Evolutionary conservation across 371 early-diverging fungal genomes (phyloP), one percentile per base, ranked within the genome.

Genomic region (Dinochytrium kinnereticum): DNA sequence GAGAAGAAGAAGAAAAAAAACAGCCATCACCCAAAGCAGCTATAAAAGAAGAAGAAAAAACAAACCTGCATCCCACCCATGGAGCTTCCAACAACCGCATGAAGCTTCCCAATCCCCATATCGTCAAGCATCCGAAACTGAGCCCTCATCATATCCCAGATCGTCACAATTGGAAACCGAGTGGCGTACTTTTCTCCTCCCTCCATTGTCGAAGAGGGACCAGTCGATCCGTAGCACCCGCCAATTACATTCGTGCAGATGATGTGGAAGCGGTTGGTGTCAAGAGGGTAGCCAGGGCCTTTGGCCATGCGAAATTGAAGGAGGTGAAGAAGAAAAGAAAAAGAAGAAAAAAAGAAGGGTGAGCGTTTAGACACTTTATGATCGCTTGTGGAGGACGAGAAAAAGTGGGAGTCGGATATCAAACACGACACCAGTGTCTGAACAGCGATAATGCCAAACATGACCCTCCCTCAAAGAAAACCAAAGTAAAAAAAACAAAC

Each of bases 161-260:
- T 88, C 15, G 98, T 95, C 28, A 98, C 73, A 64, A 95, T 88
- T 17, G 98, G 98, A 78, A 98, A 98, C 33, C 91, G 80, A 0
- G 95, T 94, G 0, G 93, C 97, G 80, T 96, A 98, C 0, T 91
- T 90, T 26, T 61, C 36, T 50, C 53, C 69, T 55, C 74, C 79
- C 39, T 84, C 76, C 55, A 96, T 90, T 61, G 91, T 79, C 0
- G 95, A 93, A 39, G 93, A 78, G 0, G 98, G 97, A 1, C 96
- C 96, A 5, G 95, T 93, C 17, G 96, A 91, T 10, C 98, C 98
- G 78, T 95, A 98, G 26, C 98, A 98, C n/a, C 95, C 95, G 15
- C 97, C 97, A 24, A 96, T 83, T 0, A 95, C 96, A 78, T 98
- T 98, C 61, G 91, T 93, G 83, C 98, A 97, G 24, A 97, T 90